Evolutionary conservation across 139 green algal genomes (phyloP), one percentile per base, ranked within the genome.

Genomic region (Microglena sp.): DNA sequence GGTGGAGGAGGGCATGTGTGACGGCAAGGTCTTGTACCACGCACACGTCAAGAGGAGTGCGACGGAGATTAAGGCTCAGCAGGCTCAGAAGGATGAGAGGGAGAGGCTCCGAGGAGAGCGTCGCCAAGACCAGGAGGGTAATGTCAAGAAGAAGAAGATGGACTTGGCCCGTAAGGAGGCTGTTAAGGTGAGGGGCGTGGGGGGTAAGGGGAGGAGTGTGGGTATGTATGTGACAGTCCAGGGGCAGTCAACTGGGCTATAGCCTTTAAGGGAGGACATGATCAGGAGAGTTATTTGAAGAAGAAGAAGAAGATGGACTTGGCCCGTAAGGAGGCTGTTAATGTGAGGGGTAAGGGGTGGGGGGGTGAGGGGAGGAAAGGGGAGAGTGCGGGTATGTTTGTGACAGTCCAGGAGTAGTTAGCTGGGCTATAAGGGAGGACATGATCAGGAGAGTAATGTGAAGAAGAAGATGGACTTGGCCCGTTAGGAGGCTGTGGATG

Each of bases 1-100:
- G 79, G 73, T 94, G 35, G 88, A 98, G 76, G 93, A 96, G 81
- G 93, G 93, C 1, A 69, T 98, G 68, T 95, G 86, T 67, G 79
- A 78, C 0, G 92, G 92, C 2, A 68, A 70, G 0, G 91, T 98
- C 36, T 74, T 98, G 67, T 97, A 82, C 81, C 93, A 98, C 81
- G 68, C 66, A 40, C 86, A 84, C 68, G 76, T 93, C 36, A 66
- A 76, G 28, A 85, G 86, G 71, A 86, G 50, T 60, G 28, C 21
- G 8, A 76, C 78, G 22, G 82, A 87, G 73, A 76, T 50, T 75
- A 71, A 22, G 75, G 69, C 33, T 28, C 75, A 81, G 63, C 70
- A 88, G 65, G 44, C 82, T 33, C 55, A 75, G 2, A 62, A 80
- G 36, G 79, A 91, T 35, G 34, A 75, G 53, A 50, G 50, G 40